Evolutionary conservation across 768 basidiomycete species (phyloP).

Genomic region (Mrakia hoshinonis): DNA sequence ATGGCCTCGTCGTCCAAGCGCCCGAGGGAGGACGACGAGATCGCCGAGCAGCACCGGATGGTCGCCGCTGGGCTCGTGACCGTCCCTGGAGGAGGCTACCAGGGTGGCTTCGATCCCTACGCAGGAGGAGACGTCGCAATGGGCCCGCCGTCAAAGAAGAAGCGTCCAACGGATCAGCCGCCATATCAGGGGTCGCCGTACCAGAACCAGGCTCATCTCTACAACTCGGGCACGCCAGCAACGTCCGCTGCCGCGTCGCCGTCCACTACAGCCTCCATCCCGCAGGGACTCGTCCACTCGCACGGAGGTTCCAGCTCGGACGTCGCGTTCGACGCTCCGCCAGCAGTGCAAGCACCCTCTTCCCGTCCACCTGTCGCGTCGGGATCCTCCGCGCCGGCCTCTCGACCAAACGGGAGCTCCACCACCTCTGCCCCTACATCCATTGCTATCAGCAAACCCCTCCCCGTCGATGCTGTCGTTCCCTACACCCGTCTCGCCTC

Average conservation of each 20-base stretch:
- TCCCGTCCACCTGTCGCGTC: background rate
- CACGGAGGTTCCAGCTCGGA: background rate
- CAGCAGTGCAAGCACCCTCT: background rate
- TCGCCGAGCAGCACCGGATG: background rate
- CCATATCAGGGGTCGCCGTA: slow-evolving; percentile 8
- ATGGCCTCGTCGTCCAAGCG: slow-evolving; percentile 6
- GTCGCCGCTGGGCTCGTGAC: background rate
- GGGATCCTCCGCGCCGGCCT: background rate
- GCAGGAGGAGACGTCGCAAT: slow-evolving; percentile 3
- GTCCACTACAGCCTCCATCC: background rate
- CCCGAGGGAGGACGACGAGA: background rate
- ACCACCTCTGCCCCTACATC: background rate
- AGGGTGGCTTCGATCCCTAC: background rate
- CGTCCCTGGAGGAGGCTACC: background rate
- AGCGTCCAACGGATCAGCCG: background rate
- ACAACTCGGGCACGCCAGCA: background rate
- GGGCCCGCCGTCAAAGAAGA: slow-evolving; percentile 13
- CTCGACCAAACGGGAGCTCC: background rate
- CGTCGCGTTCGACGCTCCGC: background rate
- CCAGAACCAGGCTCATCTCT: background rate
- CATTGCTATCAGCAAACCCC: background rate
- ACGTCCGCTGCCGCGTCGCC: background rate
- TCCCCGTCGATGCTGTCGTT: slow-evolving; percentile 26
- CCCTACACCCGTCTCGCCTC: slow-evolving; percentile 35
- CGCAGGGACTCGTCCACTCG: background rate